Conservation (phyloP, 345 rosid genomes). For the Pelargonium nanum region DNA sequence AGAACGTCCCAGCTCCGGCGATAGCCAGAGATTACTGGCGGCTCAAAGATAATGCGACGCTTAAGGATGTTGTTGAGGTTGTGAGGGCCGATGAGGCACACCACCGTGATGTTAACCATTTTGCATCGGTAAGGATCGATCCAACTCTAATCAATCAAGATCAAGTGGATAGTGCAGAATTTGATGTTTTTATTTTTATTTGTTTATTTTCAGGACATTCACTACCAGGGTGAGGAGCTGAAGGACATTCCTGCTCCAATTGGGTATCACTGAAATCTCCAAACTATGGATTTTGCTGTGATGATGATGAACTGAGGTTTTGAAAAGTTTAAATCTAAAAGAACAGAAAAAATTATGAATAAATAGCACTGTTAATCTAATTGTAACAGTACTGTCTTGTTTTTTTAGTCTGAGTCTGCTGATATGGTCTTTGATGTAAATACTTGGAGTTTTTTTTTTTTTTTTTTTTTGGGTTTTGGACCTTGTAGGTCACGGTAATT, state of each 20-base stretch:
- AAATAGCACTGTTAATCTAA: neutral
- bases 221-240: constrained; percentile 44
- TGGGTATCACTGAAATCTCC: constrained; percentile 35
- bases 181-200: neutral
- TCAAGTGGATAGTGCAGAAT: neutral
- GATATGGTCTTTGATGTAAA: neutral
- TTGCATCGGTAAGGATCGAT: constrained; percentile 12
- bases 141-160: too few relatives aligned
- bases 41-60: constrained; percentile 7
- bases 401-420: neutral
- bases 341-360: too few relatives aligned
- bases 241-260: constrained; percentile 57
- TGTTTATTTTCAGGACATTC: constrained; percentile 36
- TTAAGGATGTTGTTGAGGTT: constrained; percentile 15
- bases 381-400: too few relatives aligned
- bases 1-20: constrained; percentile 22
- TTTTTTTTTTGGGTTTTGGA: neutral
- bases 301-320: too few relatives aligned
- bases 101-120: constrained; percentile 20
- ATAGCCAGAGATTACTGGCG: constrained; percentile 21
- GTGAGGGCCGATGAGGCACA: constrained; percentile 21
- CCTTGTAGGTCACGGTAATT: neutral
- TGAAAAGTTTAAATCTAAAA: too few relatives aligned
- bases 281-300: neutral
- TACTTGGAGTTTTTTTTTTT: too few relatives aligned